Evolutionary conservation across 2,329 filamentous ascomycete species (phyloP), one percentile per base, ranked within the genome.

Genomic region (Penicillium sclerotiorum): DNA sequence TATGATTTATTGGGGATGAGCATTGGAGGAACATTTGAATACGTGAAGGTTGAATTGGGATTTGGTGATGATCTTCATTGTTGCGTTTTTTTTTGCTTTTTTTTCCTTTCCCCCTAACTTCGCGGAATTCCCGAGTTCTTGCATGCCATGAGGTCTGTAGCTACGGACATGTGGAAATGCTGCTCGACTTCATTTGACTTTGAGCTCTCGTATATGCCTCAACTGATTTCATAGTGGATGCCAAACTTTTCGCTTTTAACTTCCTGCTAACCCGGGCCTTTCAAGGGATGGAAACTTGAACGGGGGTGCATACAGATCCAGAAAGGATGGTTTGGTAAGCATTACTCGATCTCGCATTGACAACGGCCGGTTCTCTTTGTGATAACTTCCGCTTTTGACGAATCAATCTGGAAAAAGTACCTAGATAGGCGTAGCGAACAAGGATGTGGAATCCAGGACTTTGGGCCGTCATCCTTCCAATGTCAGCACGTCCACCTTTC

Each of bases 171-270:
- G n/a, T n/a, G n/a, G n/a, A n/a, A n/a, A n/a, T n/a, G n/a, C n/a
- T n/a, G n/a, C n/a, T n/a, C n/a, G 8, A 36, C 33, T 36, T 17
- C 33, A 17, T 36, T 18, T 18, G 30, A 18, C n/a, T 8, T 15
- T 36, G n/a, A n/a, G n/a, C n/a, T n/a, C n/a, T n/a, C n/a, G n/a
- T n/a, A 36, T 36, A 36, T 36, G 33, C 33, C 33, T 36, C 33
- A 36, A 18, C 13, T 27, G 5, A 4, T 7, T 39, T 9, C 20
- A n/a, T 27, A 27, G 43, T 48, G 39, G 43, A 21, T 36, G 41
- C 40, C 53, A 44, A 54, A 46, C 27, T 54, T 54, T 42, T 36
- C 7, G 22, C 17, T 23, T 38, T 52, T 57, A 37, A 18, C 5
- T 22, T 47, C 55, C 43, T 59, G 50, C 56, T n/a, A n/a, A n/a